Percentiles rank a stretch among this genome's conserved stretches.
phyloP scores from a whole-genome alignment of 2,329 filamentous ascomycete species.

The Fusarium vanettenii region DNA sequence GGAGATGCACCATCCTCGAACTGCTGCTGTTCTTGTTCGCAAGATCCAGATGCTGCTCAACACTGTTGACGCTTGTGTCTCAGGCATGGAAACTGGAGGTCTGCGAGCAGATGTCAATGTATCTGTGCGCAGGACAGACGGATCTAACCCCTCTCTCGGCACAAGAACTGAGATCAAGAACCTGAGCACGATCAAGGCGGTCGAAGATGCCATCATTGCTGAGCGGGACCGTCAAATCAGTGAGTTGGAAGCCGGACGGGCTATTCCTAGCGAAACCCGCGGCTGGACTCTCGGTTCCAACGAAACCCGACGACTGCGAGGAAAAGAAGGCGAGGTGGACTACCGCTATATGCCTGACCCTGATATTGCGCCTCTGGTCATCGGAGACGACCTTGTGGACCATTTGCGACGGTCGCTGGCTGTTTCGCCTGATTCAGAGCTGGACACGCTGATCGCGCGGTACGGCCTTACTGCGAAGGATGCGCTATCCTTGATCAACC shows the following conservation, averaged over 20 bases:
- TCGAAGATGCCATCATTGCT: conserved; percentile 93
- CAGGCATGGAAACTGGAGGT: conserved; percentile 93
- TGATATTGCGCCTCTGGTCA: conserved; percentile 83
- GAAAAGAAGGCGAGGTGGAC: conserved; percentile 97
- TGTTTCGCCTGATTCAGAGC: conserved; percentile 76
- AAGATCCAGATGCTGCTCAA: conserved; percentile 87
- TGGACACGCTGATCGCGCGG: conserved; percentile 69
- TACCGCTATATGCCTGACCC: conserved; percentile 99
- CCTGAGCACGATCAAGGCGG: conserved; percentile 90
- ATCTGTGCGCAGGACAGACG: conserved; percentile 75
- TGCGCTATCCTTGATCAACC: conserved; percentile 79
- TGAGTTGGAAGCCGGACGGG: conserved; percentile 79
- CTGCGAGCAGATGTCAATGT: conserved; percentile 96
- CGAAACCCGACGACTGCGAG: conserved; percentile 83
- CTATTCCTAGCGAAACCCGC: conserved; percentile 85
- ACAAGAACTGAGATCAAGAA: conserved; percentile 98
- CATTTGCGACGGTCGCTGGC: conserved; percentile 74
- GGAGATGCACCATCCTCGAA: conserved; percentile 86
- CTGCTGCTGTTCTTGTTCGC: conserved; percentile 87
- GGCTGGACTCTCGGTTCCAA: conserved; percentile 90
- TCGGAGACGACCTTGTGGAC: conserved; percentile 76
- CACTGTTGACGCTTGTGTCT: conserved; percentile 85
- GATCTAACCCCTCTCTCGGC: conserved; percentile 66
- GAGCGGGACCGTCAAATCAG: conserved; percentile 90
- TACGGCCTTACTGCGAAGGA: conserved; percentile 84